Base-by-base conservation (phyloP, 2,329 filamentous ascomycete species). In the Zasmidium angulare region DNA sequence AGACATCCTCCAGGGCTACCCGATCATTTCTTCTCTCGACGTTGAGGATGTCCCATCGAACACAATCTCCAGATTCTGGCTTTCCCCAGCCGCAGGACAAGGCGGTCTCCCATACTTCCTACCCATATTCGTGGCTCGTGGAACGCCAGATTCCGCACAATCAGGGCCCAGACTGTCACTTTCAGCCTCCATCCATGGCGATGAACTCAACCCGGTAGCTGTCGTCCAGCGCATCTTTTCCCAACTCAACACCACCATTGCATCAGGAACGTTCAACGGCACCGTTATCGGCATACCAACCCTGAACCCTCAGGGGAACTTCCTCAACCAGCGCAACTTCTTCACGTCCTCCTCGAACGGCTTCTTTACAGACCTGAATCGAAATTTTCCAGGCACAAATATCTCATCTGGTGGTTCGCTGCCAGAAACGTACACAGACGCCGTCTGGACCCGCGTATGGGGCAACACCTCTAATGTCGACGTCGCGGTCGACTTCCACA, bases 341-440 rank as follows among this genome's bases (percentile, higher is more conserved):
- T 76, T 71, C 63, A 73, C 73, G 12, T 61, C 62, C 53, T 66
- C 64, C 48, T 60, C 59, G 29, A 68, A 79, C 78, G 77, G 77
- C 63, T 77, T 88, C 67, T 74, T 89, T 68, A 88, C 88, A 2
- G 75, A 77, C 55, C 67, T 76, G 1, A 77, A 77, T 76, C 85
- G 85, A 72, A 76, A 90, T 69, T 84, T 91, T 69, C 87, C 87
- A 69, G 86, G 84, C 71, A 79, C 60, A 7, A 68, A 59, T 26
- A 52, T 67, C 24, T 59, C 51, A n/a, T 60, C 64, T 4, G 66
- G 66, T 11, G 64, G 66, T 21, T 60, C 55, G 7, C 47, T 68
- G 17, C 48, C 59, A 1, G 43, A 62, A 46, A 62, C 60, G 2
- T 65, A 68, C 53, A 65, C 64, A 29, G 72, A 71, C 59, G 73